Evolutionary conservation across 2,329 filamentous ascomycete species (phyloP).

Genomic region (Alternaria consortialis): DNA sequence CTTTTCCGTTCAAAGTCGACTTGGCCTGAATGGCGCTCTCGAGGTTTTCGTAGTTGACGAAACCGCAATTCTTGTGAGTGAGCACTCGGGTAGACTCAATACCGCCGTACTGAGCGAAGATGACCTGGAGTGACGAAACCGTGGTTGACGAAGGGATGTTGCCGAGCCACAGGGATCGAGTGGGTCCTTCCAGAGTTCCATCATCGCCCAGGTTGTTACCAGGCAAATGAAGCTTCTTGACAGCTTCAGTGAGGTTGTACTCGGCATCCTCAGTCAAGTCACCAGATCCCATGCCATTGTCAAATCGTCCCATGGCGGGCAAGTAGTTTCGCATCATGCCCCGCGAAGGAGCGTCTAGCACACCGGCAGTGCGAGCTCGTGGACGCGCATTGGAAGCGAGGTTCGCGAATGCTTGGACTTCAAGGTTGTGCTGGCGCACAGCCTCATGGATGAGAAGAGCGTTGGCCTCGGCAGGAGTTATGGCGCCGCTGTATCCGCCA

Average conservation of each 20-base stretch:
- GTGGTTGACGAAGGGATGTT: slow-evolving; percentile 98
- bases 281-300: slow-evolving; percentile 77
- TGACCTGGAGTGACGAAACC: slow-evolving; percentile 90
- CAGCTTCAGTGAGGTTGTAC: slow-evolving; percentile 81
- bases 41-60: slow-evolving; percentile 93
- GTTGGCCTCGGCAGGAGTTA: slow-evolving; percentile 68
- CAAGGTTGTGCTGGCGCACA: slow-evolving; percentile 91
- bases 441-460: slow-evolving; percentile 71
- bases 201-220: slow-evolving; percentile 76
- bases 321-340: slow-evolving; percentile 75
- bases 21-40: slow-evolving; percentile 93
- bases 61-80: slow-evolving; percentile 98
- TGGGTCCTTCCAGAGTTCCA: slow-evolving; percentile 84
- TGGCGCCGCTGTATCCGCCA: slow-evolving; percentile 65
- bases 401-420: slow-evolving; percentile 89
- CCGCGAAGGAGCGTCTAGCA: slow-evolving; percentile 79
- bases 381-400: slow-evolving; percentile 84
- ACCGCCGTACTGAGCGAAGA: slow-evolving; percentile 91
- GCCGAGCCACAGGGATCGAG: slow-evolving; percentile 93
- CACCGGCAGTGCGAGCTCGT: slow-evolving; percentile 88
- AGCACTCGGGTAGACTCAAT: slow-evolving; percentile 92
- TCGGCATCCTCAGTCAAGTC: slow-evolving; percentile 82
- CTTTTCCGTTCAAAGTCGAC: slow-evolving; percentile 88
- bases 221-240: slow-evolving; percentile 73
- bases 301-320: slow-evolving; percentile 62